Evolutionary conservation across 805 yeast genomes (phyloP), one percentile per base, ranked within the genome.

Genomic region (Candida nitratophila): DNA sequence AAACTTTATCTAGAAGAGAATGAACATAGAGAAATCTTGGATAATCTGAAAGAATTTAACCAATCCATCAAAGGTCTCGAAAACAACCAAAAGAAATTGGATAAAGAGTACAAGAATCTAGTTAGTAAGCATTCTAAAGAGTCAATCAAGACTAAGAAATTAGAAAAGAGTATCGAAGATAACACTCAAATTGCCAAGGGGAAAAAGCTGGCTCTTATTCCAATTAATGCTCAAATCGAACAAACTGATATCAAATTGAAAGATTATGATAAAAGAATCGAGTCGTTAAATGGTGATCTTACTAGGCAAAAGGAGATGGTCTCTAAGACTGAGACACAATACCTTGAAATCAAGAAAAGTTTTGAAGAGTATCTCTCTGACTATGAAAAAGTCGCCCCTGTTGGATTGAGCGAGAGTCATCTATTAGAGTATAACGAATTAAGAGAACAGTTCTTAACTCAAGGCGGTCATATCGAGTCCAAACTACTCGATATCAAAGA

Each of bases 1-100:
- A 77, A 79, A 50, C 61, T 89, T 12, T 84, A 69, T 54, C 86
- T 83, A 55, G 68, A 80, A 54, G 78, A 79, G 51, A 54, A 60
- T 48, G 61, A 59, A 32, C 70, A 69, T 53, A 56, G 60, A 32
- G 60, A 63, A 21, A 51, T 69, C 43, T 61, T 61, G 38, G 59
- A 50, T 1, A 65, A 63, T 16, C 58, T 73, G 17, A 51, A 60
- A 1, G 50, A 51, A 7, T 68, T 69, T 44, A 73, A 69, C 30
- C 56, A 64, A 8, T 56, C 59, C 15, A 55, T 77, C 42, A 64
- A 66, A 22, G 56, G 57, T 2, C 47, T 69, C 14, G 68, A 69
- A 42, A 47, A 50, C 12, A 37, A 56, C n/a, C 47, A 52, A 3
- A 61, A 60, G 43, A 65, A 71, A 42, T 17, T 41, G 6, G 33